These are phyloP conservation scores for Penicillium sp. DNA, from an alignment of 2,329 filamentous ascomycete genomes.

Conservation along the genomic window DNA sequence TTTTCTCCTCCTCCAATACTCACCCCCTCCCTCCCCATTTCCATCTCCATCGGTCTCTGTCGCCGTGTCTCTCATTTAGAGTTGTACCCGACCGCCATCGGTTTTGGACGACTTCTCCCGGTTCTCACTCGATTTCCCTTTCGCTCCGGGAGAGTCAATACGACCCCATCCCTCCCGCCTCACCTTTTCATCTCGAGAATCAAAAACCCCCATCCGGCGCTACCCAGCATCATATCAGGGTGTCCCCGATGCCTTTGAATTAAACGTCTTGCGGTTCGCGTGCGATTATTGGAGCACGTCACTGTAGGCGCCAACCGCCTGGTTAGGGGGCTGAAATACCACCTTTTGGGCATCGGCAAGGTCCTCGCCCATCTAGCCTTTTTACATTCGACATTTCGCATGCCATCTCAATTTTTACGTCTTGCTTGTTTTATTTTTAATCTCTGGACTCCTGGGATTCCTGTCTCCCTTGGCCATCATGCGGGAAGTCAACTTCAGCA, in stretches of 20 bases:
- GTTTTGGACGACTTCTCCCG: neutral
- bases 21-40: conserved; percentile 11
- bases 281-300: conserved; percentile 9
- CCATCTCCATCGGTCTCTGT: conserved; percentile 6
- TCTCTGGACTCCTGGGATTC: neutral
- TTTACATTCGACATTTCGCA: conserved; percentile 7
- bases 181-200: neutral
- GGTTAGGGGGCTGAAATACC: conserved; percentile 17
- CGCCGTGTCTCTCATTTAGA: conserved; percentile 4
- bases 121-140: neutral
- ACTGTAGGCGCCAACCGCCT: conserved; percentile 11
- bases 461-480: conserved; percentile 53
- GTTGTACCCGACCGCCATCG: too few relatives aligned
- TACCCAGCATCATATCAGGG: conserved; percentile 3
- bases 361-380: conserved; percentile 13
- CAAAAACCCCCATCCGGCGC: conserved; percentile 7
- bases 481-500: conserved; percentile 99
- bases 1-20: conserved; percentile 13
- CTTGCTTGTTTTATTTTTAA: conserved; percentile 3
- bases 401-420: conserved; percentile 4
- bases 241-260: conserved; percentile 19
- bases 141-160: too few relatives aligned
- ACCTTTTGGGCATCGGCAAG: conserved; percentile 14
- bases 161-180: neutral
- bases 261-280: conserved; percentile 4